Percentiles rank a stretch among this genome's conserved stretches.
phyloP scores from a whole-genome alignment of 805 yeast genomes.

The Lipomyces sp. region DNA sequence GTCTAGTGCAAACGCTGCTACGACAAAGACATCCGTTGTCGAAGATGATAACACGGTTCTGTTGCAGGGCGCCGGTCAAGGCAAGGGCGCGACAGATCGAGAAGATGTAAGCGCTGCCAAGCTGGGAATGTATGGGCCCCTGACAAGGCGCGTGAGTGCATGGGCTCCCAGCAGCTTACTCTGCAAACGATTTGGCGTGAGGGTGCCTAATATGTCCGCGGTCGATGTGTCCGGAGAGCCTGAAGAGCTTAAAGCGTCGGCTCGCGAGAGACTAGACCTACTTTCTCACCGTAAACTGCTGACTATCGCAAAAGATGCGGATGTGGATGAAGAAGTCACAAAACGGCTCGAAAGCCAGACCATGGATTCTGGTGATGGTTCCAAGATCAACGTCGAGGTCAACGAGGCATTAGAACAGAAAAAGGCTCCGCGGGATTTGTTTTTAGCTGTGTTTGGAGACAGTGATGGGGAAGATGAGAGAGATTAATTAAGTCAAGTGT shows the following conservation, averaged over 20 bases:
- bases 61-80: slow-evolving; percentile 4
- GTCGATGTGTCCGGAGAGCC: slow-evolving; percentile 6
- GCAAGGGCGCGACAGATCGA: neutral
- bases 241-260: neutral
- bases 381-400: slow-evolving; percentile 26
- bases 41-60: slow-evolving; percentile 14
- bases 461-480: slow-evolving; percentile 19
- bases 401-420: slow-evolving; percentile 34
- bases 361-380: slow-evolving; percentile 8
- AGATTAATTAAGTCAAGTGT: neutral
- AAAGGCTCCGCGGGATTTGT: slow-evolving; percentile 39
- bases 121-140: slow-evolving; percentile 38
- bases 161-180: slow-evolving; percentile 40
- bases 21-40: slow-evolving; percentile 4
- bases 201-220: slow-evolving; percentile 12
- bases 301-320: slow-evolving; percentile 18
- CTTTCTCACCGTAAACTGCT: slow-evolving; percentile 14
- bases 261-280: slow-evolving; percentile 13
- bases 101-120: slow-evolving; percentile 37
- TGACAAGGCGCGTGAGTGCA: slow-evolving; percentile 31
- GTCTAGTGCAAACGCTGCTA: slow-evolving; percentile 14
- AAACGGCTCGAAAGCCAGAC: neutral
- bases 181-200: slow-evolving; percentile 41
- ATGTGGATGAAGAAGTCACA: slow-evolving; percentile 10
- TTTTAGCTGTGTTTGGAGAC: slow-evolving; percentile 39